Evolutionary conservation across 352 stramenopile species (phyloP), one percentile per base, ranked within the genome.

Genomic region (Phytophthora cryptogea): DNA sequence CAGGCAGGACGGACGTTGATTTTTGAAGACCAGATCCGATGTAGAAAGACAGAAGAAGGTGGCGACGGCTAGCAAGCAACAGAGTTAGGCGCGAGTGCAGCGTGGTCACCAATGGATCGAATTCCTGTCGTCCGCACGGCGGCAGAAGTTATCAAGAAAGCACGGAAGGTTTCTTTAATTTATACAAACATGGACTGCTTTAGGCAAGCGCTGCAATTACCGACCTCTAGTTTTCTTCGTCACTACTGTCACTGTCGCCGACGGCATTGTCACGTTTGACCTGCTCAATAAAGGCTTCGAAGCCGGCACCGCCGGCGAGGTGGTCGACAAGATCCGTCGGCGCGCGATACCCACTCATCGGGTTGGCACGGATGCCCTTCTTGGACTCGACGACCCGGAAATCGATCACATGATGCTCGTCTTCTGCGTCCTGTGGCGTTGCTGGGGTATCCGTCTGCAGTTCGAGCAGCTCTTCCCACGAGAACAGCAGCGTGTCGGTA

Each of bases 401-500:
- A 31, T 95, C 83, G 8, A 95, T 69, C 3, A 72, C 56, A 31
- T 88, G 63, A 23, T 79, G 42, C 8, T 72, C 67, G n/a, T 86
- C 76, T n/a, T 79, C 75, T 5, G 68, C 50, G 6, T 70, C 52
- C 35, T 45, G 47, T 3, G 59, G 36, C 0, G 52, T 72, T 10
- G 48, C 36, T 37, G 54, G 32, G 11, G 30, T 62, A 1, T 39
- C 53, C 5, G 49, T 61, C 10, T 69, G 63, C 13, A 74, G 36
- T 30, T 74, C 62, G 41, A 88, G 36, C 20, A 94, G 58, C 59
- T 99, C 93, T 6, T 86, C 66, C 92, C 93, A 98, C 17, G 86
- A 80, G 69, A 98, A 99, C 26, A 99, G 63, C n/a, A 98, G 77
- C 28, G 88, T 70, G 68, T 99, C 92, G 0, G 95, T 98, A n/a